Base-by-base conservation (phyloP, 768 basidiomycete genomes). In the Gymnopilus junonius region DNA sequence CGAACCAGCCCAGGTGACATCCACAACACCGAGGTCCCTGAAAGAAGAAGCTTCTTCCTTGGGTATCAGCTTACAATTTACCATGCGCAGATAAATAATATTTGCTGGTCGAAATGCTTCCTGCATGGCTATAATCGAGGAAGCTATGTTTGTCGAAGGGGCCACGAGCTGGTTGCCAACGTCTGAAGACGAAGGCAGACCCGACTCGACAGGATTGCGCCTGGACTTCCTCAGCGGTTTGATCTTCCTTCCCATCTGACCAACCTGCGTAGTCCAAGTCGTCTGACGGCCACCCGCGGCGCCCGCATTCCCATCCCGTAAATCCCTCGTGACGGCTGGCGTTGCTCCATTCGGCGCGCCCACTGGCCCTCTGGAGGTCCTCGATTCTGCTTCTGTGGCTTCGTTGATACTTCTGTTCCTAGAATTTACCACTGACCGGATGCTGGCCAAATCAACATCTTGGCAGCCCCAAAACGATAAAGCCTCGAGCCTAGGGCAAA, bases 401-500 rank as follows among this genome's bases (percentile, higher is more conserved):
- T 67, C 71, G 20, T 58, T 48, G 54, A 54, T 23, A 45, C 61
- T 72, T 70, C 63, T 77, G 74, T 78, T 79, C 69, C 83, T 74
- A 45, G 77, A 73, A 23, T 70, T 66, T 55, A 84, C 77, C 25
- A 80, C 69, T 14, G 67, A 76, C 57, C 75, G 73, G 58, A 85
- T 68, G 40, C 71, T 71, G 35, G 54, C 64, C 29, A 81, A 74
- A 34, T 76, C 70, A 60, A 85, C 70, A 68, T 85, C 82, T 55
- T 72, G 64, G 69, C 85, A 87, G 50, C 77, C 77, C 85, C 82
- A 85, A 60, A 87, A 76, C 39, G 80, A 76, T 34, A 86, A 72
- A n/a, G 81, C 77, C 68, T 83, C 82, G 48, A 87, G 75, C 37
- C 78, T 76, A 23, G 85, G 82, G 67, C 85, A 86, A 46, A 81